Base-by-base conservation (phyloP, 129 eudicot species). In the Logfia minima region DNA sequence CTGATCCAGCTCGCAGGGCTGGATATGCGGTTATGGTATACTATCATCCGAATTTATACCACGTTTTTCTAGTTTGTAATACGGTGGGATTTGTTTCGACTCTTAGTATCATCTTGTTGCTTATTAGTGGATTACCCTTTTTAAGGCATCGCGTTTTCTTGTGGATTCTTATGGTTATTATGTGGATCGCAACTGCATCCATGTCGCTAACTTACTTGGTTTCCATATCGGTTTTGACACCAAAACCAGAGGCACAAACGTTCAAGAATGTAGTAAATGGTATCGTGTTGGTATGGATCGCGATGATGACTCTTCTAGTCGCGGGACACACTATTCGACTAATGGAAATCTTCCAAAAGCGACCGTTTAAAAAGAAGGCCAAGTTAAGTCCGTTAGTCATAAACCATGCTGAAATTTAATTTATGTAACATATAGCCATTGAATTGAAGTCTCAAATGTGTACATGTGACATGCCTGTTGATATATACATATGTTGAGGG, bases 101-200 rank as follows among this genome's bases (percentile, higher is more conserved):
- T 68, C 72, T 68, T 37, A 67, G 72, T 52, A 67, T 67, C n/a
- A 67, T 67, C 28, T 18, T 37, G 72, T 67, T 67, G 29, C 72
- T 67, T 67, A 67, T 67, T 37, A 37, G 72, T n/a, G 72, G 55
- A 13, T 67, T 67, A 37, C 72, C 29, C 16, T 34, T 67, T 67
- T 67, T 67, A n/a, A 67, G 32, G 29, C 51, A 35, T n/a, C 72
- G 72, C 32, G 18, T 67, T n/a, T 32, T 34, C 55, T 18, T 35
- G 48, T 67, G 53, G 72, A n/a, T 67, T n/a, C 32, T 67, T 14
- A 67, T 67, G 55, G 52, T 67, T 37, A 67, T 67, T 35, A 67
- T 34, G 72, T 67, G 72, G 72, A 67, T 67, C 23, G 55, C 72
- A 2, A 67, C 55, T 23, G n/a, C 72, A 21, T 68, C 72, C 19